A percentile compares a stretch with the other conserved stretches of the same genome.
Evolutionary conservation across 192 early-diverging fungal species (phyloP).

Genomic region (Dissophora ornata): DNA sequence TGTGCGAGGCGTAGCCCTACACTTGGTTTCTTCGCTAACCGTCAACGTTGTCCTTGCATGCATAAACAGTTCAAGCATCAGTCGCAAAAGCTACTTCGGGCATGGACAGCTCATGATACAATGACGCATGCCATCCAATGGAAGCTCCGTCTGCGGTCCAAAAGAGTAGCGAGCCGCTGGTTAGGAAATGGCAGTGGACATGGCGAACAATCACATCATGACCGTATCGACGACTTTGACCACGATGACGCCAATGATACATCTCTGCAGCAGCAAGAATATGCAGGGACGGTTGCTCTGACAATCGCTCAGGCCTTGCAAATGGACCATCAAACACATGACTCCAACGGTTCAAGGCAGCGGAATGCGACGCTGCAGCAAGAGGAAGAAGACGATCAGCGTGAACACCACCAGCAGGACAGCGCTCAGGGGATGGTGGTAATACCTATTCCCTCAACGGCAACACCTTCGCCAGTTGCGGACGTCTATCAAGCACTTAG

Average conservation of each 20-base stretch:
- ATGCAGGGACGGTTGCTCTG: no score
- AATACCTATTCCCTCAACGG: background rate
- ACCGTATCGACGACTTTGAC: no score
- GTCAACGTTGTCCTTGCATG: background rate
- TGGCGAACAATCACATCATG: background rate
- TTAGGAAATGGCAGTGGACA: background rate
- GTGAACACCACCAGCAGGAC: no score
- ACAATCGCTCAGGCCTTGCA: background rate
- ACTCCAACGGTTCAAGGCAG: background rate
- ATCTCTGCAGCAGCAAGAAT: no score
- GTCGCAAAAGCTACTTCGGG: conserved; percentile 37
- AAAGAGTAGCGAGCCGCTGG: conserved; percentile 14
- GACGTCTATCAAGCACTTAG: background rate
- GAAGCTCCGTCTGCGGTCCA: conserved; percentile 35
- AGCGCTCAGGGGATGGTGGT: no score
- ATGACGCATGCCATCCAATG: conserved; percentile 41
- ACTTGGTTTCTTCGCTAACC: no score
- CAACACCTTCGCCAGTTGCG: background rate
- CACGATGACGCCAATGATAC: no score
- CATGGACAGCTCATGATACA: conserved; percentile 35
- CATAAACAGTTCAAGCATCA: conserved; percentile 33
- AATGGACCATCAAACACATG: background rate
- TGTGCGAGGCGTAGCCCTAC: no score
- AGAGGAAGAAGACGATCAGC: no score
- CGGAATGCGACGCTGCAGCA: no score